These are phyloP conservation scores for Colletotrichum echinochloae DNA, from an alignment of 2,329 filamentous ascomycete genomes.

Conservation along the genomic window DNA sequence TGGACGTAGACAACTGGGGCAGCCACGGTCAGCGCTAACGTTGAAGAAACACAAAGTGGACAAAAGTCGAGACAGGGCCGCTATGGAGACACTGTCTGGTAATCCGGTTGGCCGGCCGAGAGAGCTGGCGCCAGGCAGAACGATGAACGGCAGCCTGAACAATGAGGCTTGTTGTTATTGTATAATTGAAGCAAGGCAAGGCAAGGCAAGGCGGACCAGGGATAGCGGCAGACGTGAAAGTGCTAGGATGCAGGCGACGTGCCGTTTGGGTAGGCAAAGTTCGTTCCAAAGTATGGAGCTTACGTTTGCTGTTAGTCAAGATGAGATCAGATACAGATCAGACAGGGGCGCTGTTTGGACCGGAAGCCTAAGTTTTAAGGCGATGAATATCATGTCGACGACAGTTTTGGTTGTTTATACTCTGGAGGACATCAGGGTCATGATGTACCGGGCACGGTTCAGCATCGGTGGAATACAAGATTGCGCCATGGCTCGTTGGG, in stretches of 20 bases:
- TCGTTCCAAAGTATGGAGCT: slow-evolving; percentile 38
- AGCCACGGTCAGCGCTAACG: slow-evolving; percentile 30
- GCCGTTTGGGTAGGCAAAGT: slow-evolving; percentile 25
- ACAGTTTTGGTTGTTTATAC: no score
- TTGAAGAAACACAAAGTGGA: slow-evolving; percentile 36
- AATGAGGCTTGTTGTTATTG: slow-evolving; percentile 3
- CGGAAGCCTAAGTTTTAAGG: slow-evolving; percentile 20
- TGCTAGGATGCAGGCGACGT: slow-evolving; percentile 27
- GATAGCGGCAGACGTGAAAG: slow-evolving; percentile 13
- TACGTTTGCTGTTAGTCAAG: slow-evolving; percentile 39
- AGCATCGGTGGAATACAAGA: slow-evolving; percentile 1
- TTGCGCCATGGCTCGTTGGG: slow-evolving; percentile 35
- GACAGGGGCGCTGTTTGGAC: slow-evolving; percentile 25
- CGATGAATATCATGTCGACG: slow-evolving; percentile 1
- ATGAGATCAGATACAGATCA: slow-evolving; percentile 34
- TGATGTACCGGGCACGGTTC: background rate
- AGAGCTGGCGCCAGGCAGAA: slow-evolving; percentile 30
- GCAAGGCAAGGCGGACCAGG: slow-evolving; percentile 1
- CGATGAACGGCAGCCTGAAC: slow-evolving; percentile 16
- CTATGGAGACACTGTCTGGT: slow-evolving; percentile 9
- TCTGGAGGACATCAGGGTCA: background rate
- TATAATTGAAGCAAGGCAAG: slow-evolving; percentile 11
- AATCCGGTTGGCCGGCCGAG: slow-evolving; percentile 30
- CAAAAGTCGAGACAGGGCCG: slow-evolving; percentile 13
- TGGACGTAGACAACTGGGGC: background rate